A percentile compares a stretch with the other conserved stretches of the same genome.
Conservation (phyloP, 495 filamentous ascomycete species). For the Talaromyces thailandensis region DNA sequence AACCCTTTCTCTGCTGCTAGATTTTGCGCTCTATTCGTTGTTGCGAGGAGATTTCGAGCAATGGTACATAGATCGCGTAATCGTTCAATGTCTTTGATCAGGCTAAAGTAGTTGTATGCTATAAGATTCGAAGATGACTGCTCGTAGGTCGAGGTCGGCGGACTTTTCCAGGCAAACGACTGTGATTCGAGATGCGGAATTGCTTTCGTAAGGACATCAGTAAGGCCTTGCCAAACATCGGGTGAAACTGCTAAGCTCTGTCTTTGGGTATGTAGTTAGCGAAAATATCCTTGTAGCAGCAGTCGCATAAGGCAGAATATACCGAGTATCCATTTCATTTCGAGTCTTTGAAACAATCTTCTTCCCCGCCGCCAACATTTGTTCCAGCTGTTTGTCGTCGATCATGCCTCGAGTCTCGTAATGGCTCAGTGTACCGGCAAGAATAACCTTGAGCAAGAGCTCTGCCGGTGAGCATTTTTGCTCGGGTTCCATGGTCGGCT, state of each 20-base stretch:
- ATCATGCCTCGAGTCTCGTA: constrained; percentile 44
- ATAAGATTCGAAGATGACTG: constrained; percentile 60
- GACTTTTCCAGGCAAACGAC: constrained; percentile 50
- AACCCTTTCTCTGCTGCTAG: constrained; percentile 71
- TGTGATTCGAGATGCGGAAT: constrained; percentile 55
- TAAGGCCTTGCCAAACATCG: constrained; percentile 63
- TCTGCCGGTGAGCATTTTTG: constrained; percentile 38
- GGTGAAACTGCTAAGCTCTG: constrained; percentile 45
- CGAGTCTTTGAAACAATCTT: constrained; percentile 43
- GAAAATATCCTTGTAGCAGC: neutral
- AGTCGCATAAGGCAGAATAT: constrained; percentile 7
- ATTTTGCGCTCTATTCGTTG: constrained; percentile 75
- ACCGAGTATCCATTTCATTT: constrained; percentile 42
- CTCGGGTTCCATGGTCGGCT: constrained; percentile 25
- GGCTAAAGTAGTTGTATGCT: constrained; percentile 59
- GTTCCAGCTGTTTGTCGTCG: constrained; percentile 40
- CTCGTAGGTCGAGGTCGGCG: constrained; percentile 46
- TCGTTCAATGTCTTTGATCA: constrained; percentile 75
- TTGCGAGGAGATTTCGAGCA: constrained; percentile 74
- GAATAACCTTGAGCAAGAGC: constrained; percentile 39
- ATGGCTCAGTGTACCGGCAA: constrained; percentile 39
- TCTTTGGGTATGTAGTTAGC: constrained; percentile 16
- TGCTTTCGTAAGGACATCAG: constrained; percentile 49
- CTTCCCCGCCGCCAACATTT: constrained; percentile 41
- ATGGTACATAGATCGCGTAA: constrained; percentile 80